Evolutionary conservation across 306 rosid species (phyloP).

Genomic region (Gastrolobium villosum): DNA sequence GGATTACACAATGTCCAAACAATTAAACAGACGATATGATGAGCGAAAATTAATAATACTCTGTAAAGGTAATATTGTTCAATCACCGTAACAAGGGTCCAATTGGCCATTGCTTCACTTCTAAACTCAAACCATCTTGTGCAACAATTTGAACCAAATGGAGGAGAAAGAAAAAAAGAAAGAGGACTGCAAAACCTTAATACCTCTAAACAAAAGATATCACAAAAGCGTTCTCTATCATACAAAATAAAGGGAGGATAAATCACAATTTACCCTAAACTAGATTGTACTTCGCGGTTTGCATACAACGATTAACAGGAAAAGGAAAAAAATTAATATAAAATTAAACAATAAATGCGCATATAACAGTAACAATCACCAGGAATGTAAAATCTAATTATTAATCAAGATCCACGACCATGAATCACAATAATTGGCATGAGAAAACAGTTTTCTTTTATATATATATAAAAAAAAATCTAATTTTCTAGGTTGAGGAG

Average conservation of each 20-base stretch:
- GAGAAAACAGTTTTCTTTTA: neutral
- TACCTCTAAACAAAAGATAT: neutral
- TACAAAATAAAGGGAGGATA: too few species aligned
- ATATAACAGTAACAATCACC: neutral
- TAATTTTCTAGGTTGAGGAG: conserved; percentile 51
- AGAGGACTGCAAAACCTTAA: neutral
- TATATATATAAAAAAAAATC: too few species aligned
- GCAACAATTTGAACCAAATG: conserved; percentile 12
- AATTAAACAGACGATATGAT: neutral
- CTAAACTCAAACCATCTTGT: neutral
- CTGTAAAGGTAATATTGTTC: neutral
- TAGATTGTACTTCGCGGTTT: too few species aligned
- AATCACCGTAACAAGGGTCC: neutral
- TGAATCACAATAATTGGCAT: neutral
- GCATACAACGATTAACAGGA: neutral
- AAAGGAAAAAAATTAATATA: neutral
- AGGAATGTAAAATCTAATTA: neutral
- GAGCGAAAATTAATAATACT: neutral
- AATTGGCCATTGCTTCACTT: neutral
- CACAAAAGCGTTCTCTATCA: too few species aligned
- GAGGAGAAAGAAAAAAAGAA: neutral
- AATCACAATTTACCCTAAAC: too few species aligned
- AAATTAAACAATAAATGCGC: neutral
- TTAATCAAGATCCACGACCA: neutral
- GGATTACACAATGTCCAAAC: neutral